phyloP scores from a whole-genome alignment of 176 grass and related monocot species.

The Metroxylon sagu region DNA sequence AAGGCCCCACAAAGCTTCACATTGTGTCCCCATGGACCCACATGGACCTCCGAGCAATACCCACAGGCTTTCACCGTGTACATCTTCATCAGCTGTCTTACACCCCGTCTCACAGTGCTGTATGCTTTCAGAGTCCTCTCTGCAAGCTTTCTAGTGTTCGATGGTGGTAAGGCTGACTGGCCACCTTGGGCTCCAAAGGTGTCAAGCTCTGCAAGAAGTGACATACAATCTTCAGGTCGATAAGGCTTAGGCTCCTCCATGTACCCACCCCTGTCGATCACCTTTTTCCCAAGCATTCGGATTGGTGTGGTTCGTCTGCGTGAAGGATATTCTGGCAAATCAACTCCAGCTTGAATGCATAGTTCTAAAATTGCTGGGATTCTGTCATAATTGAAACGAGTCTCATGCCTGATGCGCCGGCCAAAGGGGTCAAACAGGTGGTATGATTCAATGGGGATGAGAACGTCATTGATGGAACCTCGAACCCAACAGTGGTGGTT shows the following conservation, averaged over 20 bases:
- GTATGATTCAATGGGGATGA: constrained; percentile 82
- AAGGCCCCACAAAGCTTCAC: constrained; percentile 84
- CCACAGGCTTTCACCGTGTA: constrained; percentile 89
- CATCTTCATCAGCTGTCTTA: constrained; percentile 54
- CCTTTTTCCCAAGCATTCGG: constrained; percentile 82
- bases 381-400: constrained; percentile 66
- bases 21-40: constrained; percentile 89
- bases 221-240: constrained; percentile 42
- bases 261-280: constrained; percentile 55
- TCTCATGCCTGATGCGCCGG: constrained; percentile 75
- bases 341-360: constrained; percentile 87
- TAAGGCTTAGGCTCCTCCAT: constrained; percentile 64
- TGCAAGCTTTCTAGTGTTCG: constrained; percentile 45
- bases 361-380: constrained; percentile 88
- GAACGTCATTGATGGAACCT: constrained; percentile 69
- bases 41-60: constrained; percentile 84
- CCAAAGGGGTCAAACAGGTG: constrained; percentile 92
- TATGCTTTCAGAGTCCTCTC: constrained; percentile 75
- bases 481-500: constrained; percentile 74
- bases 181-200: constrained; percentile 42
- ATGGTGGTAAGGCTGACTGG: constrained; percentile 11
- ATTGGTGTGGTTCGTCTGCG: constrained; percentile 61
- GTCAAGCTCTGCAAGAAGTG: constrained; percentile 70
- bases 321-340: constrained; percentile 72
- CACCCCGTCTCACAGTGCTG: constrained; percentile 39